phyloP scores from a whole-genome alignment of 2,329 filamentous ascomycete species.

The Rutstroemia sydowiana region DNA sequence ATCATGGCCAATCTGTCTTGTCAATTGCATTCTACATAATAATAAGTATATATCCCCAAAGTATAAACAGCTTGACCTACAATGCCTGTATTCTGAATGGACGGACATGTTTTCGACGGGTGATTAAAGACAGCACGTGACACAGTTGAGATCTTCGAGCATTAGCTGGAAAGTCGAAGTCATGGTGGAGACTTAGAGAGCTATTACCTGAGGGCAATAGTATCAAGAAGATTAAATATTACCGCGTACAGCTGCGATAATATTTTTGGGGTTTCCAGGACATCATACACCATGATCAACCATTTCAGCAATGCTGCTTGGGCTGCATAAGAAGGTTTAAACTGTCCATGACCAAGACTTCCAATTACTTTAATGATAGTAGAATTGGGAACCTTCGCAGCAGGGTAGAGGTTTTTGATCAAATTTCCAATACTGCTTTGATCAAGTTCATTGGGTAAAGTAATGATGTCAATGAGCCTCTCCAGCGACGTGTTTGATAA shows the following conservation, averaged over 20 bases:
- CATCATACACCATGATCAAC: slow-evolving; percentile 69
- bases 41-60: not conserved
- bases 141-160: slow-evolving; percentile 45
- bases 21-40: slow-evolving; percentile 44
- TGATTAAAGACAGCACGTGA: slow-evolving; percentile 72
- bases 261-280: slow-evolving; percentile 54
- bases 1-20: slow-evolving; percentile 61
- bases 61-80: slow-evolving; percentile 35
- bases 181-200: not conserved
- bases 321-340: slow-evolving; percentile 62
- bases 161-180: not conserved
- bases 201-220: slow-evolving; percentile 60
- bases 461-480: slow-evolving; percentile 59
- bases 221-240: slow-evolving; percentile 76
- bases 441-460: slow-evolving; percentile 61
- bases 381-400: slow-evolving; percentile 51
- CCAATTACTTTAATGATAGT: slow-evolving; percentile 60
- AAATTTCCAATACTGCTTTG: slow-evolving; percentile 65
- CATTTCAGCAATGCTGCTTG: slow-evolving; percentile 69
- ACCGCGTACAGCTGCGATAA: slow-evolving; percentile 67
- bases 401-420: slow-evolving; percentile 69
- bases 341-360: slow-evolving; percentile 67
- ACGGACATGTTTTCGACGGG: slow-evolving; percentile 73
- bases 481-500: slow-evolving; percentile 53
- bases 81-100: slow-evolving; percentile 76